Conservation (phyloP, 2,329 filamentous ascomycete genomes). For the Pseudogymnoascus sp. region DNA sequence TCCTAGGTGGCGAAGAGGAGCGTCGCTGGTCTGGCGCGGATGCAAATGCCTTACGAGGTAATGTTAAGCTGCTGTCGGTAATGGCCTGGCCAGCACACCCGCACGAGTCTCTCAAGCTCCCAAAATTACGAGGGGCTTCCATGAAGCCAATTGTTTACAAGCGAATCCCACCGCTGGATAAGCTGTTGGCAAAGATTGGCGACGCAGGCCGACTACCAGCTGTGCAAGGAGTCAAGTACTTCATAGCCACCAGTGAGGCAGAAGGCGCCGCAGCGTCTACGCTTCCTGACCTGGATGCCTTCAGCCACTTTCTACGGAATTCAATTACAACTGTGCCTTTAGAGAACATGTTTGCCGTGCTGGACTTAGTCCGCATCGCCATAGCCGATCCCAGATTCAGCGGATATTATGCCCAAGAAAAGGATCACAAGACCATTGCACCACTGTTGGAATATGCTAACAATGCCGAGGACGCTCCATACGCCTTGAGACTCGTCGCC, state of each 20-base stretch:
- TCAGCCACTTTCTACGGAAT: conserved; percentile 53
- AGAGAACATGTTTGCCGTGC: conserved; percentile 65
- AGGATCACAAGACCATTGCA: conserved; percentile 52
- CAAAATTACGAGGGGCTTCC: conserved; percentile 56
- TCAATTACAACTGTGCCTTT: conserved; percentile 48
- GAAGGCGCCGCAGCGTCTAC: conserved; percentile 56
- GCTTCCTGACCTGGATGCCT: conserved; percentile 60
- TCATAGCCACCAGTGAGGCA: conserved; percentile 55
- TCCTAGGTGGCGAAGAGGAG: conserved; percentile 65
- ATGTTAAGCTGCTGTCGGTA: conserved; percentile 64
- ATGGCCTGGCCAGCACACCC: conserved; percentile 70
- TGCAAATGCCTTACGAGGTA: conserved; percentile 56
- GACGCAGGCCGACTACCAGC: conserved; percentile 47
- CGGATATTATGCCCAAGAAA: conserved; percentile 74
- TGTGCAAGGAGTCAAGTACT: conserved; percentile 58
- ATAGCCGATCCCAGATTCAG: conserved; percentile 72
- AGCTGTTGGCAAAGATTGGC: conserved; percentile 73
- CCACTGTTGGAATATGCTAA: conserved; percentile 55
- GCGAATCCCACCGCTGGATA: conserved; percentile 75
- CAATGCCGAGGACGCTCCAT: conserved; percentile 53
- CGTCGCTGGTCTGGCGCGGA: conserved; percentile 78
- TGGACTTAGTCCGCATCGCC: conserved; percentile 77
- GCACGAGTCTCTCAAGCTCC: conserved; percentile 63
- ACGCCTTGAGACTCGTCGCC: conserved; percentile 74
- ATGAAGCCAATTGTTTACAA: conserved; percentile 58